Base-by-base conservation (phyloP, 768 basidiomycete species). In the Pisolithus orientalis region DNA sequence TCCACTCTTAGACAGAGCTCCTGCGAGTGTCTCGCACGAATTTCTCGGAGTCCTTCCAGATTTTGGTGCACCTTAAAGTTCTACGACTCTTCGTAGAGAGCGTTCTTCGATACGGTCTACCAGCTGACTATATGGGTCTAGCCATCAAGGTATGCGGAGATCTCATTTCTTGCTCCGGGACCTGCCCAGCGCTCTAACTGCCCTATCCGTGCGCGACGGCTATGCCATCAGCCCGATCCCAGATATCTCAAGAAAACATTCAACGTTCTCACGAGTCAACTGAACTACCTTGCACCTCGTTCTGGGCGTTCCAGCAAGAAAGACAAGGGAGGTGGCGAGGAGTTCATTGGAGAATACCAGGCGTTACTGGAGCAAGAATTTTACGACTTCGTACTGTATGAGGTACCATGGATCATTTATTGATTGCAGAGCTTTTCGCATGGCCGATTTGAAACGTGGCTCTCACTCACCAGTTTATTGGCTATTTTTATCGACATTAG, bases 11-110 rank as follows among this genome's bases (percentile, higher is more conserved):
- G 94, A 90, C 92, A 27, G 95, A 99, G 59, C 79, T 99, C 0
- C 75, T 99, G 25, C 82, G 90, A 60, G 68, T 98, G 37, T 85
- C 94, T 37, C 79, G 96, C 50, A 96, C 91, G 49, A 97, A 95
- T 70, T 99, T 98, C 68, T 94, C 94, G 0, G 96, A 99, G 72
- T 85, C 94, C 5, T 93, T 94, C 72, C 91, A 98, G 66, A 76
- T 95, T 49, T 77, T 97, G 17, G 90, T 94, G 0, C 96, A 98
- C 63, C 75, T 98, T 59, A 98, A 98, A 70, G 79, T 95, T 47
- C 70, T 96, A 14, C 85, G 92, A 9, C 74, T 96, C 14, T 98
- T 94, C 61, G 85, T 95, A 21, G 96, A 99, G 72, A 94, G 91
- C 52, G 94, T 97, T 17, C 77, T 99, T 40, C 80, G 95, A 59